Evolutionary conservation across 116 monocot genomes (phyloP), one percentile per base, ranked within the genome.

Genomic region (Posidonia oceanica): DNA sequence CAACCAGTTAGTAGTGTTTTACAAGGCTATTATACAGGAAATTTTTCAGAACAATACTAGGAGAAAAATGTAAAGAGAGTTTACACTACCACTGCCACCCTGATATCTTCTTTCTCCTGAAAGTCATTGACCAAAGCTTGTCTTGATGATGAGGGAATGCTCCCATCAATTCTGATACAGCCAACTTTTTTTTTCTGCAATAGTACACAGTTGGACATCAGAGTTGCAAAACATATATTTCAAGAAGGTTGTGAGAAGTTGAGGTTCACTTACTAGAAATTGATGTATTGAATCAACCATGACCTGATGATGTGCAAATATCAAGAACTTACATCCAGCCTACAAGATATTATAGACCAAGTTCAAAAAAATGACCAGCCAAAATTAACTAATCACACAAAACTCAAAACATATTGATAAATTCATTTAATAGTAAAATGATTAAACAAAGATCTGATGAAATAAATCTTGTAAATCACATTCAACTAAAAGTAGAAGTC

Each of bases 161-260:
- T 38, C 38, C 97, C 97, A 98, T 98, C 97, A 74, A 98, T 98
- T 75, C 87, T 81, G 62, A 98, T 87, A 67, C 97, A 98, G 13
- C 81, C 84, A n/a, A 98, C 85, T 78, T 98, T 98, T 79, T 84
- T 92, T 75, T 90, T 98, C 97, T 97, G 88, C 60, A 74, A 40
- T 40, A 40, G 41, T 4, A 29, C 14, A 29, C 14, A 69, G 48
- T 52, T 41, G n/a, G 14, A 68, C 22, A 16, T 51, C 5, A 16
- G 59, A 68, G 37, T 18, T 59, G 54, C 16, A 11, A 70, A 54
- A 21, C n/a, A 39, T 14, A 39, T 14, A 42, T 16, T 44, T 54
- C 12, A 79, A 70, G 67, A 20, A 21, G 13, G 23, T 67, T 41
- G 48, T 67, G 51, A 52, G 17, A 51, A 12, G 21, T 67, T 18